Evolutionary conservation across 2,329 filamentous ascomycete species (phyloP).

Genomic region (Polychaeton citri): DNA sequence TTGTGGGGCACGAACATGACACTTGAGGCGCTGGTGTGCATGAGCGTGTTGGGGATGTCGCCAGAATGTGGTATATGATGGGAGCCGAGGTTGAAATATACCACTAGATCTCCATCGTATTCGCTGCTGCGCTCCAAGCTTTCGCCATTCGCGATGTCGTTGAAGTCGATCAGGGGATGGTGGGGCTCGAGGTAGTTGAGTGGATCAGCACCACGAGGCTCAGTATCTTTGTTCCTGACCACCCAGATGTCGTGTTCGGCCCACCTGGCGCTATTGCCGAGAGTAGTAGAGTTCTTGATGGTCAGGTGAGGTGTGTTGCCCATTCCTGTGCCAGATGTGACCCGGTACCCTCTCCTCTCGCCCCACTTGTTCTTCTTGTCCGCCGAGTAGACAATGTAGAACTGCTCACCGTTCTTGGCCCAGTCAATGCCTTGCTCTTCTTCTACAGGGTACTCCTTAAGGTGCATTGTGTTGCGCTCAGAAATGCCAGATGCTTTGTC

Average conservation of each 20-base stretch:
- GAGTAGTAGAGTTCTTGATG: conserved; percentile 33
- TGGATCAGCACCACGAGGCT: conserved; percentile 33
- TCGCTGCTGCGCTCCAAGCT: conserved; percentile 25
- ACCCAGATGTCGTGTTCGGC: conserved; percentile 40
- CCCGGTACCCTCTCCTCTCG: conserved; percentile 29
- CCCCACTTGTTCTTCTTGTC: conserved; percentile 28
- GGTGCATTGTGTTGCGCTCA: conserved; percentile 20
- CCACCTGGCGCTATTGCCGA: conserved; percentile 35
- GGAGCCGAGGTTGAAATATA: conserved; percentile 41
- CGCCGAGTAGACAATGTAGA: conserved; percentile 28
- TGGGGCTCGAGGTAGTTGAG: conserved; percentile 32
- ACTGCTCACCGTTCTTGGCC: conserved; percentile 24
- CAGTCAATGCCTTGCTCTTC: conserved; percentile 20
- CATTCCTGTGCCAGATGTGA: conserved; percentile 23
- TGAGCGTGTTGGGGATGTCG: conserved; percentile 20
- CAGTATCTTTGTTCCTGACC: conserved; percentile 39
- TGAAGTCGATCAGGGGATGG: conserved; percentile 40
- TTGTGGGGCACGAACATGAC: conserved; percentile 23
- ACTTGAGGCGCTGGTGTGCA: conserved; percentile 15
- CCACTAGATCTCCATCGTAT: conserved; percentile 22
- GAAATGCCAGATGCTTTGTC: conserved; percentile 14
- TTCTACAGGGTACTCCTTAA: conserved; percentile 12
- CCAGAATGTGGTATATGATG: conserved; percentile 32
- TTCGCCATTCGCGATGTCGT: conserved; percentile 36
- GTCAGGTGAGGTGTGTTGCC: conserved; percentile 33